phyloP scores from a whole-genome alignment of 352 stramenopile genomes.

The Globisporangium parvum region DNA sequence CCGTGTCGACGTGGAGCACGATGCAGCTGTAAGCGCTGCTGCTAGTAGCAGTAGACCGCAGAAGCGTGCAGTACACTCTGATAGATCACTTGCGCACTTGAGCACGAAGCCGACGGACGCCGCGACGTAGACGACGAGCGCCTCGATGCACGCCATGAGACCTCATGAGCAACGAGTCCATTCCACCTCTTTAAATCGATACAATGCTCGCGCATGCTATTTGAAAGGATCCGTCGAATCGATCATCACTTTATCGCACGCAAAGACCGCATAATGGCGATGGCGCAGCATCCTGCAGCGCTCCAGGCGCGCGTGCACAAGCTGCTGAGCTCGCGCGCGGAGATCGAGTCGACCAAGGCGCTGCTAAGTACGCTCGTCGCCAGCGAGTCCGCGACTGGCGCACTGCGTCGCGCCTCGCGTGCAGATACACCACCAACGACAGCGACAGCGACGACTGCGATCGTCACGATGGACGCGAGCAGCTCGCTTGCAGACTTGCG shows the following conservation, averaged over 20 bases:
- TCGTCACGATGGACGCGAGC: conserved; percentile 25
- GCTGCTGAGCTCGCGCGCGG: conserved; percentile 48
- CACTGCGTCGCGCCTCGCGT: background rate
- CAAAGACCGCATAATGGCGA: too few relatives aligned
- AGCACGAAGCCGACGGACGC: too few relatives aligned
- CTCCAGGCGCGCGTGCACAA: conserved; percentile 59
- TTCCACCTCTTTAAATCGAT: too few relatives aligned
- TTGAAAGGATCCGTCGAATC: too few relatives aligned
- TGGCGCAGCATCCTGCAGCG: conserved; percentile 1
- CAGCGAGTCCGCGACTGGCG: conserved; percentile 10
- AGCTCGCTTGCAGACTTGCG: conserved; percentile 35
- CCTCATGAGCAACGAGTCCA: too few relatives aligned
- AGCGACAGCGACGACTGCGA: background rate
- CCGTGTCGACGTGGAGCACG: conserved; percentile 55
- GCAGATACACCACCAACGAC: background rate
- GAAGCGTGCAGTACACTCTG: too few relatives aligned
- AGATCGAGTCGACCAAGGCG: conserved; percentile 56
- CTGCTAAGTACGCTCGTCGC: conserved; percentile 50
- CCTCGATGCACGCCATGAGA: too few relatives aligned
- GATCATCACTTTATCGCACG: too few relatives aligned
- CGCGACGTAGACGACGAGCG: too few relatives aligned
- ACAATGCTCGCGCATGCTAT: too few relatives aligned
- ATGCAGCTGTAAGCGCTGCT: conserved; percentile 44
- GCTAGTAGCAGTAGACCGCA: too few relatives aligned
- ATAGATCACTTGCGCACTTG: too few relatives aligned